Evolutionary conservation across 1,139 yeast genomes (phyloP), one percentile per base, ranked within the genome.

Genomic region (Suhomyces chickasaworum): DNA sequence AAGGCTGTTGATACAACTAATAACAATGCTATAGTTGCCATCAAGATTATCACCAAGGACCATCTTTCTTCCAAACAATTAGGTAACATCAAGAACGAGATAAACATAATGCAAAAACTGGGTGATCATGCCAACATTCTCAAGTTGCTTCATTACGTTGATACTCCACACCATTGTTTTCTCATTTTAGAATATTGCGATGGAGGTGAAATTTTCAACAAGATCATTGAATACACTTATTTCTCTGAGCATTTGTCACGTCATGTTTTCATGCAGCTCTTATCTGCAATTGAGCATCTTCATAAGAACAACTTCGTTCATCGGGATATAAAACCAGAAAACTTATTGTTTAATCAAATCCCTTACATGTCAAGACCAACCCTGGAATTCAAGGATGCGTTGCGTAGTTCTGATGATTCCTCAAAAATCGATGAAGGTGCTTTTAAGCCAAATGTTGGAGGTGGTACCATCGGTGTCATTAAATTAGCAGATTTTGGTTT

Each of bases 171-270:
- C 30, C 78, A 81, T 63, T 89, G 89, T 63, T 93, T 84, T 63
- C 82, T 93, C 47, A 75, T 93, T 7, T 82, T 91, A 55, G 99
- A 95, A 63, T 76, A 88, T 46, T 85, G 93, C 42, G 80, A 85
- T 44, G 99, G 99, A 15, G 99, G 99, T 22, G 99, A 95, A 67
- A 83, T 93, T 31, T 93, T 93, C 69, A 93, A 90, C 59, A 95
- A 90, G 64, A 90, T 93, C 58, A 96, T 93, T 33, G 86, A 89
- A 56, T 84, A 81, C 57, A 93, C 99, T 0, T 93, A 93, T 68
- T 87, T 93, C 63, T 81, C 90, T 38, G 99, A 93, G 63, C 85
- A 85, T 53, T 73, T 93, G 46, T 76, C 96, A 6, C 76, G 95
- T 38, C 97, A 91, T 68, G 86, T 91, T 10, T 88, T 93, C 50